Base-by-base conservation (phyloP, 495 filamentous ascomycete species). In the Xylaria bambusicola region DNA sequence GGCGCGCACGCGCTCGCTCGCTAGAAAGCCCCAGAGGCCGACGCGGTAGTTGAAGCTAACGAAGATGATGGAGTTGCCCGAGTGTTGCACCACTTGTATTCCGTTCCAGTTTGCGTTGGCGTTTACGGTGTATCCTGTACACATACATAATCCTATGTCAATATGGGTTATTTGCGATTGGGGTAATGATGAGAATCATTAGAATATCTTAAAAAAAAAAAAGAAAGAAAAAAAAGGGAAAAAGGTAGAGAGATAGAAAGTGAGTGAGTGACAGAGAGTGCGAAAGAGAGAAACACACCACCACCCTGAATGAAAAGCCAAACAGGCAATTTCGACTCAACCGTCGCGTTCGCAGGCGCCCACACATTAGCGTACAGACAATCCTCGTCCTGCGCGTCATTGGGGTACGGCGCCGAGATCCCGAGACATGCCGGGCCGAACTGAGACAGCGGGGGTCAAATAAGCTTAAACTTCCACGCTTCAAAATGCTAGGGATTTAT, bases 301-400 rank as follows among this genome's bases (percentile, higher is more conserved):
- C 89, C 89, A n/a, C 89, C 89, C 64, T 89, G 86, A 50, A 93
- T 87, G 62, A 83, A 91, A 47, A 91, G 79, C 74, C 80, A 91
- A 2, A 92, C 87, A 0, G 88, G 88, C 2, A 89, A 71, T 20
- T 77, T 82, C 0, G 75, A 80, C 3, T 58, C 49, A 0, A 53
- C 46, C 2, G 75, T 84, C 0, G 81, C 80, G 27, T 79, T 77
- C 0, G 80, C 69, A 2, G 89, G 89, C 4, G 87, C 82, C 72
- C 83, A 91, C n/a, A 93, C 80, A 62, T 92, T 86, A 10, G 85
- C 75, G 59, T 87, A 90, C 1, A 93, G 81, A 67, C 90, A 92
- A 62, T 93, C 89, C 66, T 93, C 90, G 13, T 79, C 78, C 36
- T 80, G 72, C 1, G 60, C 73, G 6, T 27, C 17, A 62, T 80